Conservation (phyloP, 2,329 filamentous ascomycete genomes). For the Passalora sequoiae region DNA sequence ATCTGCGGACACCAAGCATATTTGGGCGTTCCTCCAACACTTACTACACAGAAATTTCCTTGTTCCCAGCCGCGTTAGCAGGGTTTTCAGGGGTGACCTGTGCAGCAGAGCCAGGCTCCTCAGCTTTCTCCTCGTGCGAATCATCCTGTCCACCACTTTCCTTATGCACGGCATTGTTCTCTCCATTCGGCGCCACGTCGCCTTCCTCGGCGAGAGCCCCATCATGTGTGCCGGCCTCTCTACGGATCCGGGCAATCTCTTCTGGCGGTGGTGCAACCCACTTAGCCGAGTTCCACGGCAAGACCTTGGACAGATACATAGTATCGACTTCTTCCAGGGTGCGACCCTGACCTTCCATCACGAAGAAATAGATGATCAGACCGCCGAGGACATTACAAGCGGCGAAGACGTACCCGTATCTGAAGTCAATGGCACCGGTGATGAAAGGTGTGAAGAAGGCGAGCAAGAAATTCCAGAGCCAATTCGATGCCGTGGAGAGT, state of each 20-base stretch:
- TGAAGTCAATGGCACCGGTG: slow-evolving; percentile 63
- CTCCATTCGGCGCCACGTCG: neutral
- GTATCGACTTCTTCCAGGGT: slow-evolving; percentile 76
- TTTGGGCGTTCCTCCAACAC: too few species aligned
- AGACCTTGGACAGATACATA: slow-evolving; percentile 56
- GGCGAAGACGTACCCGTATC: slow-evolving; percentile 71
- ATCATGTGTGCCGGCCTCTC: slow-evolving; percentile 12
- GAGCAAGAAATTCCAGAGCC: slow-evolving; percentile 39
- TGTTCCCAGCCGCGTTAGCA: neutral
- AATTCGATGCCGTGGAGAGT: slow-evolving; percentile 58
- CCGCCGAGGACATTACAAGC: slow-evolving; percentile 64
- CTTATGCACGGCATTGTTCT: neutral
- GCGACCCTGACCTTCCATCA: slow-evolving; percentile 67
- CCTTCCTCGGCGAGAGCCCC: slow-evolving; percentile 5
- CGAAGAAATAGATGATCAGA: slow-evolving; percentile 68
- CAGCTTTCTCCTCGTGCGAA: neutral
- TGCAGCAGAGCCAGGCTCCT: neutral
- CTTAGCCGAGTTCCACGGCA: slow-evolving; percentile 31
- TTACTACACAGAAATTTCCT: too few species aligned
- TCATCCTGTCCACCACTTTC: neutral
- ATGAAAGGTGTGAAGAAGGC: slow-evolving; percentile 77
- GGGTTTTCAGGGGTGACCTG: neutral
- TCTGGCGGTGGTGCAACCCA: slow-evolving; percentile 32
- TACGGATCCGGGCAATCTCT: slow-evolving; percentile 21
- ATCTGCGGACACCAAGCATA: too few species aligned